A percentile compares a stretch with the other conserved stretches of the same genome.
These are phyloP conservation scores for Xerocomus potaroensis DNA, from an alignment of 768 basidiomycete genomes.

Conservation along the genomic window DNA sequence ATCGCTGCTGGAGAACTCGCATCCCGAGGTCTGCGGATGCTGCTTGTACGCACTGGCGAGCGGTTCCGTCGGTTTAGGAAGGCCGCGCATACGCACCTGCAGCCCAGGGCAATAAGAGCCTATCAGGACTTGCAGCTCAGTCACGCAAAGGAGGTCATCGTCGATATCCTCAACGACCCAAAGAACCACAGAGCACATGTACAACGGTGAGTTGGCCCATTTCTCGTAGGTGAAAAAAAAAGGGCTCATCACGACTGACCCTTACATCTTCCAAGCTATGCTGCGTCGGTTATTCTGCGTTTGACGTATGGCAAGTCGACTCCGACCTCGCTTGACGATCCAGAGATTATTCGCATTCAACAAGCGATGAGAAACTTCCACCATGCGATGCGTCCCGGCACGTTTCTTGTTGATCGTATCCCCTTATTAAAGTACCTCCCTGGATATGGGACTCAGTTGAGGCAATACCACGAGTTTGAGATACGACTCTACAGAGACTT, in stretches of 20 bases:
- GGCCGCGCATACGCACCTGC: conserved; percentile 50
- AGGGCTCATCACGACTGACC: too few relatives aligned
- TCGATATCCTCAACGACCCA: conserved; percentile 31
- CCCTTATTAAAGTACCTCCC: conserved; percentile 45
- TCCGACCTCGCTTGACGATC: conserved; percentile 19
- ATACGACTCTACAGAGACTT: conserved; percentile 43
- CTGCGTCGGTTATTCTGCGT: conserved; percentile 20
- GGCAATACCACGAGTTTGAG: conserved; percentile 49
- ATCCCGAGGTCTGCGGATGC: conserved; percentile 46
- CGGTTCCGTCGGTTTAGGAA: conserved; percentile 51
- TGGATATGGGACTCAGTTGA: conserved; percentile 50
- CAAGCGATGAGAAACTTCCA: conserved; percentile 23
- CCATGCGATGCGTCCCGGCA: conserved; percentile 28
- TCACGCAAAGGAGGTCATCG: conserved; percentile 21
- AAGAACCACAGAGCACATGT: conserved; percentile 38
- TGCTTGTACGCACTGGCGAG: conserved; percentile 46
- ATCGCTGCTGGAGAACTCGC: conserved; percentile 51
- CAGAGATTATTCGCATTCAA: conserved; percentile 20
- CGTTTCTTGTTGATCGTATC: conserved; percentile 32
- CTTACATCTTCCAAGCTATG: conserved; percentile 16
- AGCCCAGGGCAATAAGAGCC: conserved; percentile 26
- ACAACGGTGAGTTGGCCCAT: conserved; percentile 39
- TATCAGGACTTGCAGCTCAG: conserved; percentile 44
- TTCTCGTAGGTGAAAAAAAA: too few relatives aligned
- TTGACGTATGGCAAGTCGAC: conserved; percentile 24